A percentile compares a stretch with the other conserved stretches of the same genome.
Evolutionary conservation across 768 basidiomycete genomes (phyloP).

Genomic region (Hypholoma fasciculare): DNA sequence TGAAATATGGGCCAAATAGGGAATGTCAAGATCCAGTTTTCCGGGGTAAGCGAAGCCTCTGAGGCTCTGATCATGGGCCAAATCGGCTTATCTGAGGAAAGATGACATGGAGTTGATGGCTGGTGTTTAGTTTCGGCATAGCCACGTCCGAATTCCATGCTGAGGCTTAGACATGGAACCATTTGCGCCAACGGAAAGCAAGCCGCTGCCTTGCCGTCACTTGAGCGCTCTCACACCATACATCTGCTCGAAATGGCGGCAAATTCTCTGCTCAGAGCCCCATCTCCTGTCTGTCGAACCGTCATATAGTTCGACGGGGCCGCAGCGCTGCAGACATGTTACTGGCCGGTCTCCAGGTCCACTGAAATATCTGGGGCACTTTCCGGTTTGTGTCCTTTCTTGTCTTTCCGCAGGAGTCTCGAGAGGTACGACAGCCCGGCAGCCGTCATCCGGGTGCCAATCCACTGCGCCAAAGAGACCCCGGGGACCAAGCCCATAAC

Average conservation of each 20-base stretch:
- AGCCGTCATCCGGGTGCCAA: conserved; percentile 62
- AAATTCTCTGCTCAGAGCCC: neutral
- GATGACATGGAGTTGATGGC: conserved; percentile 3
- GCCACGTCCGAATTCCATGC: neutral
- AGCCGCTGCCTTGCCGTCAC: neutral
- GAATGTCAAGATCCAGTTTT: conserved; percentile 12
- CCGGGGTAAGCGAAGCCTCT: conserved; percentile 12
- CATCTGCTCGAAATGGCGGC: neutral
- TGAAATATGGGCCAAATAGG: conserved; percentile 9
- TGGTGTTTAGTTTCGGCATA: neutral
- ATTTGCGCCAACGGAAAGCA: neutral
- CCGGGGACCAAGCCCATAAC: conserved; percentile 74
- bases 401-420: conserved; percentile 28
- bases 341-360: conserved; percentile 17
- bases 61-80: conserved; percentile 10
- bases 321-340: neutral
- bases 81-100: conserved; percentile 9
- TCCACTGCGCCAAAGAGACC: conserved; percentile 66
- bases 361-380: conserved; percentile 12
- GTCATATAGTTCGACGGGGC: neutral
- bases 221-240: neutral
- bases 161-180: no score
- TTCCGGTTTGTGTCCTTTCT: conserved; percentile 10
- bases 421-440: conserved; percentile 50
- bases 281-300: neutral